Conservation (phyloP, 495 filamentous ascomycete species). For the Acidiella bohemica region DNA sequence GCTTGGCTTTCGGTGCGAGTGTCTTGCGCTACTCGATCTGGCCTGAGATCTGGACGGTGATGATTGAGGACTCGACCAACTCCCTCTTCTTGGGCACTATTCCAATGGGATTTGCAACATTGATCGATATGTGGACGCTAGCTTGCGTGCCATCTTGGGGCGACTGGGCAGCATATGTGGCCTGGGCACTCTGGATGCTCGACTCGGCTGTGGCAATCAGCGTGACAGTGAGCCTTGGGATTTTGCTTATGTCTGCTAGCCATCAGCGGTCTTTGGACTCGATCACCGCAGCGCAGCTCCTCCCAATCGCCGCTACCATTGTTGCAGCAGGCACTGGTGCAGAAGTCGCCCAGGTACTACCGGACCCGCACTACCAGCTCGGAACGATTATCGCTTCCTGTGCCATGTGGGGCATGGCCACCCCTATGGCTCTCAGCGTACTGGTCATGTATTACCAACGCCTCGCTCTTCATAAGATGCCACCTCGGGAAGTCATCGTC, state of each 20-base stretch:
- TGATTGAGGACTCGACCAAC: slow-evolving; percentile 45
- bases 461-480: slow-evolving; percentile 45
- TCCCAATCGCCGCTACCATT: slow-evolving; percentile 48
- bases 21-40: slow-evolving; percentile 45
- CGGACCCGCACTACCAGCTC: slow-evolving; percentile 40
- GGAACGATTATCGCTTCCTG: slow-evolving; percentile 44
- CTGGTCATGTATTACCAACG: slow-evolving; percentile 51
- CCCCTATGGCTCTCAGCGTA: slow-evolving; percentile 42
- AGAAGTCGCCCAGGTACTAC: slow-evolving; percentile 41
- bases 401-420: slow-evolving; percentile 47
- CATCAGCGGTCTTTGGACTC: slow-evolving; percentile 33
- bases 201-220: slow-evolving; percentile 41
- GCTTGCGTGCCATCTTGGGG: slow-evolving; percentile 47
- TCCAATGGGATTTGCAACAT: slow-evolving; percentile 51
- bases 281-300: slow-evolving; percentile 49
- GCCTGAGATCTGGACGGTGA: slow-evolving; percentile 43
- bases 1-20: slow-evolving; percentile 32
- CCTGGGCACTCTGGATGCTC: slow-evolving; percentile 45
- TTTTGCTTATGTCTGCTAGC: slow-evolving; percentile 33
- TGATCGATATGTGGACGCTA: slow-evolving; percentile 43
- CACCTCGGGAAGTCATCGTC: slow-evolving; percentile 47
- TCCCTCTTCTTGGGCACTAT: slow-evolving; percentile 50
- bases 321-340: slow-evolving; percentile 46
- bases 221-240: slow-evolving; percentile 40
- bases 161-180: slow-evolving; percentile 30